Evolutionary conservation across 257 asterid species (phyloP).

Genomic region (Ilex asprella): DNA sequence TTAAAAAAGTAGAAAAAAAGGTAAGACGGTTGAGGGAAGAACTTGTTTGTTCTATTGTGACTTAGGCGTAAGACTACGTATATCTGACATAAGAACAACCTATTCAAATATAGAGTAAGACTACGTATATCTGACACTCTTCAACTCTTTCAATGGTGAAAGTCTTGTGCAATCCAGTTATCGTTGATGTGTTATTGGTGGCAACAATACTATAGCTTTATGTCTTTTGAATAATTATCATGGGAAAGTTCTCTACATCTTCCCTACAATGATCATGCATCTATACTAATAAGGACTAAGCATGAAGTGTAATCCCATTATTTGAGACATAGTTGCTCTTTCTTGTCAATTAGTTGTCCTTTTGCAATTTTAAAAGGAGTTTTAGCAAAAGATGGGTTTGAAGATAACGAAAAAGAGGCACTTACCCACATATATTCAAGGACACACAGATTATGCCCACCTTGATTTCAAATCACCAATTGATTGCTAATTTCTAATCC

Average conservation of each 20-base stretch:
- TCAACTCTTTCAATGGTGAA: too few species aligned
- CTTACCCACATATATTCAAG: conserved; percentile 28
- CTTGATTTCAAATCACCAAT: conserved; percentile 23
- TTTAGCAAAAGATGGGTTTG: conserved; percentile 31
- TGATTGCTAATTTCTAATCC: neutral
- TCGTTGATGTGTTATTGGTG: too few species aligned
- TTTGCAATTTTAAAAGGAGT: conserved; percentile 10
- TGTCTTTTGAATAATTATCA: neutral
- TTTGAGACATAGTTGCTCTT: conserved; percentile 32
- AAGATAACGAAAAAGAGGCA: conserved; percentile 29
- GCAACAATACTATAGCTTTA: too few species aligned
- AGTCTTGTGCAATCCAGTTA: too few species aligned
- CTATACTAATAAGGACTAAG: conserved; percentile 17
- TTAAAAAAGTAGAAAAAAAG: too few species aligned
- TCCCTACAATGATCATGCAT: conserved; percentile 19
- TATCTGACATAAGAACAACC: too few species aligned
- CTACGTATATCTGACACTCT: too few species aligned
- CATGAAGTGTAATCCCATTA: conserved; percentile 28
- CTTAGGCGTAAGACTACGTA: too few species aligned
- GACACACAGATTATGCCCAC: conserved; percentile 54
- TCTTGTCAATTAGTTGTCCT: conserved; percentile 54
- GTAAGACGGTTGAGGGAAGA: too few species aligned
- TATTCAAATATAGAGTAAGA: too few species aligned
- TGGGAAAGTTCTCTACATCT: neutral
- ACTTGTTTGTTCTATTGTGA: too few species aligned